These are phyloP conservation scores for Candida michaelii DNA, from an alignment of 805 yeast species.

Conservation along the genomic window DNA sequence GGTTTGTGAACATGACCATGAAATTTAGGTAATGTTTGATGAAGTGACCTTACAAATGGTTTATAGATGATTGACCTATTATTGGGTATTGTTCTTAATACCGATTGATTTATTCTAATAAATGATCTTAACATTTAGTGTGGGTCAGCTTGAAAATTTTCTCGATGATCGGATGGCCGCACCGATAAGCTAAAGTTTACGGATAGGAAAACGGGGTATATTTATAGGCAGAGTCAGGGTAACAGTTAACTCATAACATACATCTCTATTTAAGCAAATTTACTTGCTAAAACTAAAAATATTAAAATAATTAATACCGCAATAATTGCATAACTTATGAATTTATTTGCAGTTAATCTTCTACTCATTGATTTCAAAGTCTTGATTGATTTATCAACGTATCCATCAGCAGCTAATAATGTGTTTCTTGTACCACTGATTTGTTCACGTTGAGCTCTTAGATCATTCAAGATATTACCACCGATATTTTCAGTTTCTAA, in stretches of 20 bases:
- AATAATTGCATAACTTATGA: constrained; percentile 88
- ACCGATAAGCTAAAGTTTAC: too few relatives aligned
- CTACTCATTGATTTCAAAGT: constrained; percentile 91
- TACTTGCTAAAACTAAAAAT: constrained; percentile 77
- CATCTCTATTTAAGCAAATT: constrained; percentile 40
- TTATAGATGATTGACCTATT: background rate
- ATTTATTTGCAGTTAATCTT: constrained; percentile 85
- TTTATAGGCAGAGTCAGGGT: too few relatives aligned
- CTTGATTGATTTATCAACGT: constrained; percentile 84
- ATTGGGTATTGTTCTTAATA: background rate
- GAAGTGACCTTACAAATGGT: constrained; percentile 16
- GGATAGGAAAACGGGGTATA: too few relatives aligned
- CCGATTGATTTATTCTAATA: background rate
- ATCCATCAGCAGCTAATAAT: constrained; percentile 83
- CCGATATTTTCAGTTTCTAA: constrained; percentile 91
- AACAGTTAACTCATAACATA: background rate
- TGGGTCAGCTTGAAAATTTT: constrained; percentile 5
- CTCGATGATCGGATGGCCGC: constrained; percentile 4
- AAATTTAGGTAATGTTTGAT: constrained; percentile 18
- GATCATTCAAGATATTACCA: constrained; percentile 81
- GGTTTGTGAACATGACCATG: constrained; percentile 94
- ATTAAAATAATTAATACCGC: constrained; percentile 82
- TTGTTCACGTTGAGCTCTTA: constrained; percentile 93
- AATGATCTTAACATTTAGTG: constrained; percentile 2
- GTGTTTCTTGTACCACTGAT: constrained; percentile 83